Evolutionary conservation across 768 basidiomycete species (phyloP), one percentile per base, ranked within the genome.

Genomic region (Termitomyces sp.): DNA sequence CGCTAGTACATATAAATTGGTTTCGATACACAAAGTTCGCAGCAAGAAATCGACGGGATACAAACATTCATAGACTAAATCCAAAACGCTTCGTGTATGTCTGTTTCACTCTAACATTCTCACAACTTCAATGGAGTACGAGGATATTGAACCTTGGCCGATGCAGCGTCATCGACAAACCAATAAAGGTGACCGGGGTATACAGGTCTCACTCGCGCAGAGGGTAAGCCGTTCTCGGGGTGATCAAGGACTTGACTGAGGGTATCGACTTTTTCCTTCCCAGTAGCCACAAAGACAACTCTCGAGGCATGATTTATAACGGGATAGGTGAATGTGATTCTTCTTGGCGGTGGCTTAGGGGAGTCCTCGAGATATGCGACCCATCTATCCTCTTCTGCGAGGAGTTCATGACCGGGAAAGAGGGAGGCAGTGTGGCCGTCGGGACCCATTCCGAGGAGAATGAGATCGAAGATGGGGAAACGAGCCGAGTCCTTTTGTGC

Each of bases 391-490:
- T 78, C 81, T 72, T 97, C 96, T n/a, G 72, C 58, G 47, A 99
- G 80, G 38, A 98, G 80, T 22, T 73, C 70, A 66, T 98, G 96
- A n/a, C 80, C 89, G 9, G 97, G 97, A 83, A 99, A 99, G 62
- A 99, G 85, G 7, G 91, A 94, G 58, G 89, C 93, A 41, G 96
- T 98, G 77, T 99, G 97, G n/a, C 96, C 96, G 68, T 98, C 97
- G 5, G 90, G 91, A 30, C 97, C 97, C 81, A 95, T 86, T 47
- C 97, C 97, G 50, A 99, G 87, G 43, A 99, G 83, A 73, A 98
- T 89, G 67, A 99, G 84, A 68, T 99, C 97, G 70, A 99, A 98
- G 50, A 97, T 78, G 59, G 97, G 97, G 80, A 98, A 98, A 57
- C 95, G 87, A 17, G 96, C 96, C 5, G 93, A 79, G 68, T 98